phyloP scores from a whole-genome alignment of 805 yeast genomes.

The Suhomyces canberraensis region DNA sequence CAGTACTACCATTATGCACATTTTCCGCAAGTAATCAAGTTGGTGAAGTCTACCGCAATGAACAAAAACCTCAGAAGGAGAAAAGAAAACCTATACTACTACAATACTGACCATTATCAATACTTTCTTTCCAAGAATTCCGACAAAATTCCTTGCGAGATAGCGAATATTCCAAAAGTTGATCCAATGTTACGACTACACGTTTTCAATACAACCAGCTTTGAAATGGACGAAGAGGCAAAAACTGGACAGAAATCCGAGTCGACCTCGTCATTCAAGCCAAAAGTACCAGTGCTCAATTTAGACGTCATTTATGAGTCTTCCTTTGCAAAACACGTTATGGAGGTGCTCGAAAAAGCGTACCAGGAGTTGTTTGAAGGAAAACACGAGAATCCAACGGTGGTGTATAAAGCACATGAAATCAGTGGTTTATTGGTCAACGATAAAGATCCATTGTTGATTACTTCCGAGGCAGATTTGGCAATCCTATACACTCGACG shows the following conservation, averaged over 20 bases:
- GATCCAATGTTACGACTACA: constrained; percentile 4
- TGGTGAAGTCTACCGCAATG: constrained; percentile 1
- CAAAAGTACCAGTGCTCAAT: no score
- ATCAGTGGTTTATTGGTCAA: constrained; percentile 4
- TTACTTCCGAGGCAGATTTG: background rate
- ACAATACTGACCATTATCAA: constrained; percentile 15
- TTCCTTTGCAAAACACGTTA: background rate
- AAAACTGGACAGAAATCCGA: no score
- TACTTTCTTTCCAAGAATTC: constrained; percentile 5
- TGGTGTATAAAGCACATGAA: background rate
- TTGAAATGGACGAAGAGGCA: background rate
- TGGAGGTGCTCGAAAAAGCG: background rate
- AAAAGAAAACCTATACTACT: constrained; percentile 6
- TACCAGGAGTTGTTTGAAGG: background rate
- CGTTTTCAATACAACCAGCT: background rate
- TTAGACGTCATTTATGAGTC: background rate
- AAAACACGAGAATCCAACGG: background rate
- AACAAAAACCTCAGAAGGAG: constrained; percentile 1
- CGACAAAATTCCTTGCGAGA: background rate
- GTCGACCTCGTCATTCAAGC: background rate
- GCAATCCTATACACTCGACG: background rate
- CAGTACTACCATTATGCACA: constrained; percentile 17
- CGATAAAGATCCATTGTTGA: constrained; percentile 7
- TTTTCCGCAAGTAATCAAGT: constrained; percentile 13
- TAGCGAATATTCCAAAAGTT: background rate